Evolutionary conservation across 129 eudicot species (phyloP).

Genomic region (Saposhnikovia divaricata): DNA sequence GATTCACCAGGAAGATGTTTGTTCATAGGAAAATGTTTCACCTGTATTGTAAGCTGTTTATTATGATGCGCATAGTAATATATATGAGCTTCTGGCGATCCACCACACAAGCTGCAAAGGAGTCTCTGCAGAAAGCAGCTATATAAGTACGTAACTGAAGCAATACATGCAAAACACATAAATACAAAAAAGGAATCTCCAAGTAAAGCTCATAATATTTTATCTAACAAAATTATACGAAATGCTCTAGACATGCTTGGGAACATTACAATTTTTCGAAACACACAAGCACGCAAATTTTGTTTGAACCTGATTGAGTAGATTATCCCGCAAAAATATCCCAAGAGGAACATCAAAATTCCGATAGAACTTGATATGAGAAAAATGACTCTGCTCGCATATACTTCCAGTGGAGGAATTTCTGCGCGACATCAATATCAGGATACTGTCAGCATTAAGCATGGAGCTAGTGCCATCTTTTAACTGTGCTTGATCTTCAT

Average conservation of each 20-base stretch:
- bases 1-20: slow-evolving; percentile 56
- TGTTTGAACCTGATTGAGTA: slow-evolving; percentile 69
- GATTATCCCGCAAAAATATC: slow-evolving; percentile 62
- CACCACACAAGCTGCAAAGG: slow-evolving; percentile 56
- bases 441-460: slow-evolving; percentile 72
- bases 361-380: slow-evolving; percentile 82
- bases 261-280: neutral
- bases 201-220: neutral
- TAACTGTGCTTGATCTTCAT: slow-evolving; percentile 31
- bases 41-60: slow-evolving; percentile 72
- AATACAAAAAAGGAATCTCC: neutral
- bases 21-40: slow-evolving; percentile 40
- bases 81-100: slow-evolving; percentile 68
- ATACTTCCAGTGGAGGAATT: slow-evolving; percentile 59
- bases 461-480: slow-evolving; percentile 54
- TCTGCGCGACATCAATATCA: slow-evolving; percentile 74
- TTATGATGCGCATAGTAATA: slow-evolving; percentile 78
- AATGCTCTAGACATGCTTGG: neutral
- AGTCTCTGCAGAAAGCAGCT: slow-evolving; percentile 42
- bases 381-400: slow-evolving; percentile 79
- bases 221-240: neutral
- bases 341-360: slow-evolving; percentile 84
- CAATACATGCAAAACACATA: neutral
- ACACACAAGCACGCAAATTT: neutral
- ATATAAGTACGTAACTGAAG: slow-evolving; percentile 5